These are phyloP conservation scores for Yamadazyma oceani DNA, from an alignment of 1,139 yeast species.

Conservation along the genomic window DNA sequence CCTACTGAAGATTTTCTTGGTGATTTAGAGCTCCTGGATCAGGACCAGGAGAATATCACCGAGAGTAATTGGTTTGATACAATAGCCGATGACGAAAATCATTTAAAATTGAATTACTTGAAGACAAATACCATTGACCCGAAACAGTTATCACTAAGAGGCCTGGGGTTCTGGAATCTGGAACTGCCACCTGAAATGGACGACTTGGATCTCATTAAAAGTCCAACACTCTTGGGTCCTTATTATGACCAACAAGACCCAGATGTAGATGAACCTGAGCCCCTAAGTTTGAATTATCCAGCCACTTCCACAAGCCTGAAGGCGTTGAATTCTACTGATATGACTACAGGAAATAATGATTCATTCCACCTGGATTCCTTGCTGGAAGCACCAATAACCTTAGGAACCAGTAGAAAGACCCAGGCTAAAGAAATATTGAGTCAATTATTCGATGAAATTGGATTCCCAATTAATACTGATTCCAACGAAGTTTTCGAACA, in stretches of 20 bases:
- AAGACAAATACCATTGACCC: not conserved
- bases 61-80: conserved; percentile 10
- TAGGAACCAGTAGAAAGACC: not conserved
- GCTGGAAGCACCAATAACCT: conserved; percentile 1
- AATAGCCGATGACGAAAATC: conserved; percentile 7
- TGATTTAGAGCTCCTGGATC: no score
- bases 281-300: no score
- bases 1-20: no score
- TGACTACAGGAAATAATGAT: not conserved
- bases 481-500: not conserved
- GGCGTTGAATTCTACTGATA: no score
- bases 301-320: no score
- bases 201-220: no score
- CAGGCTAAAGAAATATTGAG: not conserved
- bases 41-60: not conserved
- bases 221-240: no score
- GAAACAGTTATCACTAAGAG: not conserved
- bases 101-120: conserved; percentile 3
- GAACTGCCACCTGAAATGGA: not conserved
- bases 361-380: conserved; percentile 1
- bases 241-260: no score
- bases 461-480: not conserved
- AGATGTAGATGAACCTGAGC: no score
- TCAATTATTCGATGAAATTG: not conserved
- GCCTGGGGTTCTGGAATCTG: no score